phyloP scores from a whole-genome alignment of 176 grass and related monocot species.

The Calamus simplicifolius region DNA sequence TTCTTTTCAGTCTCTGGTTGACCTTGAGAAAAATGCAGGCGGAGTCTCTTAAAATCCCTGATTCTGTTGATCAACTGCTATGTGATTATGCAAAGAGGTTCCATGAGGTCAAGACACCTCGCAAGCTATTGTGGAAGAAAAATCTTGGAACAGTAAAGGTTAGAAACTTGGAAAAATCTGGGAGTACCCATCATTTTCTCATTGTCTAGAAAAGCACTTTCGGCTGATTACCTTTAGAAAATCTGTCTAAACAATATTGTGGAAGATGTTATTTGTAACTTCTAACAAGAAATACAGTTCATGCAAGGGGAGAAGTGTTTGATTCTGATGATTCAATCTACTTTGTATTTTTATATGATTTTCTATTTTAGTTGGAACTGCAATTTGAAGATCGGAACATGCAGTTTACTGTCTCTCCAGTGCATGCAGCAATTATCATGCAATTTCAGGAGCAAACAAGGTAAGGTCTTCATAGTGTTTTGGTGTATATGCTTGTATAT shows the following conservation, averaged over 20 bases:
- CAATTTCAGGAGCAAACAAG: conserved; percentile 81
- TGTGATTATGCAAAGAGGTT: conserved; percentile 89
- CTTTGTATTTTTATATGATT: neutral
- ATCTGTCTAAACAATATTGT: conserved; percentile 4
- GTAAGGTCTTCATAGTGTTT: conserved; percentile 23
- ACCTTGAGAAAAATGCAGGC: conserved; percentile 36
- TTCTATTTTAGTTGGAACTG: conserved; percentile 61
- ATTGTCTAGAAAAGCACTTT: too few species aligned
- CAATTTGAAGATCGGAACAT: conserved; percentile 83
- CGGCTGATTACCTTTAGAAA: neutral
- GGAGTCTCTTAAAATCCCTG: conserved; percentile 65
- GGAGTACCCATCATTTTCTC: neutral
- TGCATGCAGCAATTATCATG: conserved; percentile 97
- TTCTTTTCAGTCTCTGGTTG: conserved; percentile 1
- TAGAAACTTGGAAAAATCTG: conserved; percentile 14
- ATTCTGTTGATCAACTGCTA: conserved; percentile 68
- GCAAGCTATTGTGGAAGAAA: conserved; percentile 94
- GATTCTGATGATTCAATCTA: too few species aligned
- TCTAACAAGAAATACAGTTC: too few species aligned
- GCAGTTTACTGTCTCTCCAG: conserved; percentile 87
- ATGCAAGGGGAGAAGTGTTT: too few species aligned
- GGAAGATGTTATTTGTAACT: too few species aligned
- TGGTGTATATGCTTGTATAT: conserved; percentile 11
- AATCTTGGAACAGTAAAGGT: conserved; percentile 97
- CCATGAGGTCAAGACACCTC: conserved; percentile 95